Evolutionary conservation across 2,329 filamentous ascomycete species (phyloP).

Genomic region (Elsinoe ampelina): DNA sequence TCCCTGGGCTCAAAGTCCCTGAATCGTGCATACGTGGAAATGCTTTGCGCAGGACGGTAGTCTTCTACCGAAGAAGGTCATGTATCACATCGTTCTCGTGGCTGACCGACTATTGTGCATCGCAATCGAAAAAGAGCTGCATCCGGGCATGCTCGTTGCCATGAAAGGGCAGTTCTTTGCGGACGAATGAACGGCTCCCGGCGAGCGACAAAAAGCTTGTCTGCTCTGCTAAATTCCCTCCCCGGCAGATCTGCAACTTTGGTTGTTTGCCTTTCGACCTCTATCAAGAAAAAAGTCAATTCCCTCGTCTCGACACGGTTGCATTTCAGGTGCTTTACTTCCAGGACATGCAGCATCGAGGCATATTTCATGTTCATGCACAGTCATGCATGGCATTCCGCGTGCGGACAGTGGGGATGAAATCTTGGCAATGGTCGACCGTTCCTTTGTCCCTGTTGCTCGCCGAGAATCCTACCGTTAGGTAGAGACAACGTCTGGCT

Average conservation of each 20-base stretch:
- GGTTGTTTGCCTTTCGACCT: background rate
- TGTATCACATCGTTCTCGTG: background rate
- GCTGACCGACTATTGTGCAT: background rate
- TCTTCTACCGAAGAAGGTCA: too few relatives aligned
- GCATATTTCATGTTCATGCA: background rate
- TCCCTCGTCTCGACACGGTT: too few relatives aligned
- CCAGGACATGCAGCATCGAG: too few relatives aligned
- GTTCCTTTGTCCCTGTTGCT: slow-evolving; percentile 1
- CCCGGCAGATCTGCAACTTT: background rate
- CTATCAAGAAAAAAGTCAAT: background rate
- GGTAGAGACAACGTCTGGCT: background rate
- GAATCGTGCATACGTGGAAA: background rate
- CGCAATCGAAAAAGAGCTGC: background rate
- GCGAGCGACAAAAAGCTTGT: slow-evolving; percentile 1
- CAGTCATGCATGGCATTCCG: background rate
- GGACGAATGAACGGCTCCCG: background rate
- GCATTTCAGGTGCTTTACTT: too few relatives aligned
- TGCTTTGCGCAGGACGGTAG: too few relatives aligned
- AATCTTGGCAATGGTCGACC: background rate
- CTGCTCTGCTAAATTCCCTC: background rate
- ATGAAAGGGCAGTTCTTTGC: background rate
- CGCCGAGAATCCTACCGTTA: too few relatives aligned
- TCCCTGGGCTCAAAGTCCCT: background rate
- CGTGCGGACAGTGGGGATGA: background rate
- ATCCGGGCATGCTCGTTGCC: background rate